Evolutionary conservation across 2,329 filamentous ascomycete species (phyloP).

Genomic region (Reticulascus tulasneorum): DNA sequence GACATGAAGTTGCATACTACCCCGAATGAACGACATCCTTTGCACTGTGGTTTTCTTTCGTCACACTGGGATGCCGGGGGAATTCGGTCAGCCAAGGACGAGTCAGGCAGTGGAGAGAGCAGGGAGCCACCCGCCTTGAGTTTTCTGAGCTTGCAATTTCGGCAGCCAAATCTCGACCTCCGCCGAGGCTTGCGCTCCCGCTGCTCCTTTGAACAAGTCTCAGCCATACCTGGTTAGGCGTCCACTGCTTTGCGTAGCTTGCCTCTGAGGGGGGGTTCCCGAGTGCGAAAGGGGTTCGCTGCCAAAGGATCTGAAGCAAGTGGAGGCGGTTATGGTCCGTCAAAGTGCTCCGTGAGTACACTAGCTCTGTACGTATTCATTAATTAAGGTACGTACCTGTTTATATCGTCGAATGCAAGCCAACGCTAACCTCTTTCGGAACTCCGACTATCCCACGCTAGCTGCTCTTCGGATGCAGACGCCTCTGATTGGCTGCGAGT

Average conservation of each 20-base stretch:
- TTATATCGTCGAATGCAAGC: too few relatives aligned
- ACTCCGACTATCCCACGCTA: conserved; percentile 17
- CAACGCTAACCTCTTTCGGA: conserved; percentile 6
- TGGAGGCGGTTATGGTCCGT: too few relatives aligned
- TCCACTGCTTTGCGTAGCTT: too few relatives aligned
- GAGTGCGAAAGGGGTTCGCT: too few relatives aligned
- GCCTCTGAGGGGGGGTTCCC: too few relatives aligned
- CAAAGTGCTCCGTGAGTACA: too few relatives aligned
- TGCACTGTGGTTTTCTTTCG: conserved; percentile 39
- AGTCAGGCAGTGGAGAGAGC: not conserved
- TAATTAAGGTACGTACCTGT: too few relatives aligned
- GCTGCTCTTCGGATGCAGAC: conserved; percentile 18
- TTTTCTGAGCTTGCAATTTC: conserved; percentile 48
- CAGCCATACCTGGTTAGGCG: not conserved
- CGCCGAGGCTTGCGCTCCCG: conserved; percentile 7
- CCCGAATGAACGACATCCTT: conserved; percentile 36
- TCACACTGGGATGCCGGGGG: conserved; percentile 34
- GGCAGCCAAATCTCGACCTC: conserved; percentile 43
- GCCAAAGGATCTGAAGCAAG: too few relatives aligned
- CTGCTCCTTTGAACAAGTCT: conserved; percentile 6
- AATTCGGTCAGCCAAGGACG: conserved; percentile 1
- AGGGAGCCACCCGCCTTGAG: conserved; percentile 33
- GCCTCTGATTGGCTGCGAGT: conserved; percentile 22
- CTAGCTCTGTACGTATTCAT: too few relatives aligned
- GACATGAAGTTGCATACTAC: conserved; percentile 39